Base-by-base conservation (phyloP, 805 yeast species). In the Grigorovia yakushimaensis region DNA sequence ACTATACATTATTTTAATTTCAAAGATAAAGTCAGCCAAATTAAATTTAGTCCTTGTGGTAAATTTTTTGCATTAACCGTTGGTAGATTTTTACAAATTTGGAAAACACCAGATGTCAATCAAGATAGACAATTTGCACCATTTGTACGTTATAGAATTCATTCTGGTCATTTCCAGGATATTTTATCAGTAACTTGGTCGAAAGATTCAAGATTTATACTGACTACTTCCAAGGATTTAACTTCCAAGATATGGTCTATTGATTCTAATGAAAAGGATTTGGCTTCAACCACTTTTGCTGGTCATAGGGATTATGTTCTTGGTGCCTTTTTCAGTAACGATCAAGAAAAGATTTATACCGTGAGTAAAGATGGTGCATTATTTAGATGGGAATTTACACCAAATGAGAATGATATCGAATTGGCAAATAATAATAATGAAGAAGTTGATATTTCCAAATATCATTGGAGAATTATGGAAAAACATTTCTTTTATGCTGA, bases 61-160 rank as follows among this genome's bases (percentile, higher is more conserved):
- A 73, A 73, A 41, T 78, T 78, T 57, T 89, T 93, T 68, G 97
- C 97, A 6, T 75, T 88, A 23, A 95, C 95, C 4, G 72, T 81
- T 35, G 88, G 87, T 5, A 71, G 95, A 54, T 83, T 84, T 46
- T 70, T 91, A 17, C 97, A 93, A 64, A 82, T 93, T 8, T 93
- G 98, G 98, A 82, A 79, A 59, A 87, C 97, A 1, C 97, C 97
- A 0, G 81, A 77, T 42, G 70, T 73, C 21, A 69, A 79, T 7
- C 93, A 86, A 56, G 96, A 88, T 59, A 75, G 95, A 51, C 96
- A 88, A 62, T 93, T 93, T 73, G 93, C 96, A 0, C 98, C 98
- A 15, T 93, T 93, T 66, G 85, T 91, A 38, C 83, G 95, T 52
- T 87, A 86, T 65, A 73, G 95, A 59, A 78, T 85, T 7, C 88